Evolutionary conservation across 768 basidiomycete species (phyloP).

Genomic region (Filobasidium floriforme): DNA sequence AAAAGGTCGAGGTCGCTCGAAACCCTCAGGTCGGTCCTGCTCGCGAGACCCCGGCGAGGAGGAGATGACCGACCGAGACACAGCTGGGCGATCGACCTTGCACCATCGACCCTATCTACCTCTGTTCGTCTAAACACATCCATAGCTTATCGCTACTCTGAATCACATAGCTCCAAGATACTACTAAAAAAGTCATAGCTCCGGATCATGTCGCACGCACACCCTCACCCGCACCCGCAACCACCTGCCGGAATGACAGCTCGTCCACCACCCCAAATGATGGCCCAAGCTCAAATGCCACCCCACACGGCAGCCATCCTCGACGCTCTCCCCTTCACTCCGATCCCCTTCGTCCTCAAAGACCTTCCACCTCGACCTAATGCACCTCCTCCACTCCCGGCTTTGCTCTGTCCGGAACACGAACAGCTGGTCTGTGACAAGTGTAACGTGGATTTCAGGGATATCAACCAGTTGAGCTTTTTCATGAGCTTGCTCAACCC

Average conservation of each 20-base stretch:
- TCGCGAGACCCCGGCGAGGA: no score
- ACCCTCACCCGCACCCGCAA: slow-evolving; percentile 15
- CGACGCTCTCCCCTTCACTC: slow-evolving; percentile 31
- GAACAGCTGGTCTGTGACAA: slow-evolving; percentile 64
- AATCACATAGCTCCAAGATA: no score
- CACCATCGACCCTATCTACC: no score
- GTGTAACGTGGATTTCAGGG: slow-evolving; percentile 66
- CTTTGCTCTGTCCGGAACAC: slow-evolving; percentile 61
- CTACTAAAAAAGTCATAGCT: no score
- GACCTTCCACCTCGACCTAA: slow-evolving; percentile 25
- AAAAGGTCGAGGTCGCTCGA: no score
- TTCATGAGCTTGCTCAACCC: slow-evolving; percentile 52
- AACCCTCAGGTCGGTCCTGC: no score
- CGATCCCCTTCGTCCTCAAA: slow-evolving; percentile 29
- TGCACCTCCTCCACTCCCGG: slow-evolving; percentile 29
- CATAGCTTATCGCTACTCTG: no score
- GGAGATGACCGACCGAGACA: no score
- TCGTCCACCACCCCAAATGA: slow-evolving; percentile 19
- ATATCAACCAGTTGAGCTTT: slow-evolving; percentile 66
- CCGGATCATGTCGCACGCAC: neutral
- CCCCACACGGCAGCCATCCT: slow-evolving; percentile 21
- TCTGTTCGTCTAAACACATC: no score
- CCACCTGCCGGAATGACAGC: slow-evolving; percentile 13
- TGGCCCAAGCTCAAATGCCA: slow-evolving; percentile 19
- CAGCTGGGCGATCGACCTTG: no score